Evolutionary conservation across 2,329 filamentous ascomycete genomes (phyloP), one percentile per base, ranked within the genome.

Genomic region (Ceratocystis smalleyi): DNA sequence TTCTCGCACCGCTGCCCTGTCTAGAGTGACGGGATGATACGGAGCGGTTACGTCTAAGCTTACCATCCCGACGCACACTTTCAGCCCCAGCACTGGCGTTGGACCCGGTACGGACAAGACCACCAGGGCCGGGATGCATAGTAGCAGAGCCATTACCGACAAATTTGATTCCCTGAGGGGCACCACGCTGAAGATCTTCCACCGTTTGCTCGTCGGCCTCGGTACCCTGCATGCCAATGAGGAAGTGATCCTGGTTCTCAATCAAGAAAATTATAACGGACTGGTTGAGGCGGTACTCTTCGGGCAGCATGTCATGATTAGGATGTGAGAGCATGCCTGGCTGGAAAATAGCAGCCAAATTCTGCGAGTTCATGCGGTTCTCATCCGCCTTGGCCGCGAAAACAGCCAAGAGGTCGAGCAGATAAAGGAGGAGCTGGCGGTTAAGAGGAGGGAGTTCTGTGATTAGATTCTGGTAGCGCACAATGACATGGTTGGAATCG

Each of bases 171-270:
- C 45, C 55, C 71, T 74, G 69, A 73, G 79, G 81, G 2, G 87
- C 87, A 65, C 88, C 89, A 71, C 91, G 85, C 68, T 84, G 79
- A 54, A 86, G 81, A 69, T 83, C 81, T 69, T 82, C 77, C 69
- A 81, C 81, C 0, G 83, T 86, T 71, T 81, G 85, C 72, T 95
- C 89, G 72, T 96, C 91, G n/a, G 91, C 89, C n/a, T 85, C 91
- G n/a, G 91, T 96, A 55, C 94, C 94, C 72, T 91, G 89, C 94
- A 99, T 99, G 64, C 94, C 94, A 68, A 99, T 95, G 68, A 99
- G 78, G 78, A 99, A 99, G 74, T 96, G 89, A 71, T 99, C 94
- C 73, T 99, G 94, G 71, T 99, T 96, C 72, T 97, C 91, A 69
- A 99, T 99, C 69, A 99, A 77, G 74, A 99, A 99, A 61, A 99